Percentiles rank a stretch among this genome's conserved stretches.
phyloP scores from a whole-genome alignment of 1,284 basidiomycete genomes.

The Macrocybe sp. region DNA sequence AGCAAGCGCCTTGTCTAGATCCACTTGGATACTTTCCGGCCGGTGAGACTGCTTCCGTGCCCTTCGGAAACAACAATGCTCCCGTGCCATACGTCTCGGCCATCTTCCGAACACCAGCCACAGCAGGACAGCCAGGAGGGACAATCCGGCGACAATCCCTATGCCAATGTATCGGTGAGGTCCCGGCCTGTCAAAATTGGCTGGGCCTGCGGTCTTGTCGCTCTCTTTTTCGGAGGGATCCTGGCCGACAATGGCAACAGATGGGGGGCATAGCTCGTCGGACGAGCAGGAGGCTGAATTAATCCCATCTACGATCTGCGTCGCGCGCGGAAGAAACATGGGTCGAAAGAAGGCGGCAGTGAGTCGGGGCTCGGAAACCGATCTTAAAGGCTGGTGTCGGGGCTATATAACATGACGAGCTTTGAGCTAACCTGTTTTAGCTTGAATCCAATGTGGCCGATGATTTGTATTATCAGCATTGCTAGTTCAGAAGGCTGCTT shows the following conservation, averaged over 20 bases:
- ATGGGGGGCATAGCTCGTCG: slow-evolving; percentile 15
- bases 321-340: slow-evolving; percentile 22
- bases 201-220: slow-evolving; percentile 13
- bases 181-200: slow-evolving; percentile 24
- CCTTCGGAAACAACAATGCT: too few species aligned
- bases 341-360: neutral
- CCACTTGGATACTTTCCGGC: too few species aligned
- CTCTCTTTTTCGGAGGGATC: slow-evolving; percentile 17
- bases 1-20: too few species aligned
- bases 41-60: too few species aligned
- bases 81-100: slow-evolving; percentile 14
- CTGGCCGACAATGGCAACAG: slow-evolving; percentile 18
- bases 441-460: slow-evolving; percentile 13
- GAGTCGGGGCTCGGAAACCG: neutral
- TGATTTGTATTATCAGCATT: slow-evolving; percentile 15
- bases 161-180: slow-evolving; percentile 38
- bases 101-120: slow-evolving; percentile 26
- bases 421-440: slow-evolving; percentile 20
- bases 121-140: slow-evolving; percentile 22
- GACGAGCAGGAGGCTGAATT: slow-evolving; percentile 16
- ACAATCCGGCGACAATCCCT: slow-evolving; percentile 30
- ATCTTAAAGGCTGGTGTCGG: slow-evolving; percentile 9
- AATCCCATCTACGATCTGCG: slow-evolving; percentile 5
- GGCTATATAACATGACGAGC: slow-evolving; percentile 14
- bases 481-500: slow-evolving; percentile 12